Percentiles rank a stretch among this genome's conserved stretches.
These are phyloP conservation scores for Phialemonium atrogriseum DNA, from an alignment of 2,329 filamentous ascomycete species.

Conservation along the genomic window DNA sequence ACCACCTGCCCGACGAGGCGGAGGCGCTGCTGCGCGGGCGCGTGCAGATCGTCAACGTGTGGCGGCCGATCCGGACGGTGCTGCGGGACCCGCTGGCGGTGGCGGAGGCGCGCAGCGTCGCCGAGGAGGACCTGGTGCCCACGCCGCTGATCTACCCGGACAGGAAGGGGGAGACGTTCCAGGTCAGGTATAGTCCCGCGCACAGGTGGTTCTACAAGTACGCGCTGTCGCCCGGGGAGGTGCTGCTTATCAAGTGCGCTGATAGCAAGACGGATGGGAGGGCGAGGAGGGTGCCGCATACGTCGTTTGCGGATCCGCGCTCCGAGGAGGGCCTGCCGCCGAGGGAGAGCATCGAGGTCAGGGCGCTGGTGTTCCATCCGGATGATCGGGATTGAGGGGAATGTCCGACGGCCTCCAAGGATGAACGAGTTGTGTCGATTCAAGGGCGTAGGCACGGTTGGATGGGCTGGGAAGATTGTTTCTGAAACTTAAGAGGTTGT, in stretches of 20 bases:
- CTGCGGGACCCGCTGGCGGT: constrained; percentile 58
- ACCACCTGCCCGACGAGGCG: constrained; percentile 50
- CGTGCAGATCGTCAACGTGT: constrained; percentile 64
- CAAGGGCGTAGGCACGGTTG: too few relatives aligned
- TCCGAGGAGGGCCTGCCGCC: constrained; percentile 36
- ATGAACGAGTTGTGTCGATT: too few relatives aligned
- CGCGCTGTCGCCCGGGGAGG: constrained; percentile 53
- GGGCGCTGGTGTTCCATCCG: constrained; percentile 47
- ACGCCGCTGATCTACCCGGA: constrained; percentile 56
- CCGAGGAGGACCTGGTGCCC: constrained; percentile 48
- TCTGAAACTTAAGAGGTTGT: too few relatives aligned
- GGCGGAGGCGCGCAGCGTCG: constrained; percentile 53
- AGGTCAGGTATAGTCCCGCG: constrained; percentile 44
- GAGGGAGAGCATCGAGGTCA: constrained; percentile 56
- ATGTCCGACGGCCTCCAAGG: constrained; percentile 5
- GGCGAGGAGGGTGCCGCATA: constrained; percentile 41
- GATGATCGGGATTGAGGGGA: too few relatives aligned
- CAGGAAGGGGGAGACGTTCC: constrained; percentile 51
- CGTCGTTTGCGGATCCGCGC: constrained; percentile 46
- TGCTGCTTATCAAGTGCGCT: constrained; percentile 43
- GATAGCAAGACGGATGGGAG: constrained; percentile 34
- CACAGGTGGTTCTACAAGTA: constrained; percentile 60
- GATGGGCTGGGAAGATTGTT: too few relatives aligned
- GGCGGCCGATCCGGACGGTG: constrained; percentile 57
- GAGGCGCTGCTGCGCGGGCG: constrained; percentile 48